Conservation (phyloP, 1,284 basidiomycete species). For the Trametes polyzona region DNA sequence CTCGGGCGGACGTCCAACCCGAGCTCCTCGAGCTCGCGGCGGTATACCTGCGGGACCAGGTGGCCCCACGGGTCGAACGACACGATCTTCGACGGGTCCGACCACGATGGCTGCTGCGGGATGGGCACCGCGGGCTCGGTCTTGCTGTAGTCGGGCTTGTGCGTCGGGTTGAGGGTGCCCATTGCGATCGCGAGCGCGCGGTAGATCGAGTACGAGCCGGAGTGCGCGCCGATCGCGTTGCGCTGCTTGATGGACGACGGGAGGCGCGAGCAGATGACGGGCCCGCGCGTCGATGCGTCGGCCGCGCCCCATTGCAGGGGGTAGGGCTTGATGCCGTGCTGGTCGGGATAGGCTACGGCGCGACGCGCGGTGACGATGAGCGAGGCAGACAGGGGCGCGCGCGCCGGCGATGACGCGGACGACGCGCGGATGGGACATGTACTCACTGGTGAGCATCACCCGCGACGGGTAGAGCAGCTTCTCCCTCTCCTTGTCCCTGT, state of each 20-base stretch:
- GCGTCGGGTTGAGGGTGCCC: constrained; percentile 83
- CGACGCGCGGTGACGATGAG: neutral
- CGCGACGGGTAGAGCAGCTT: constrained; percentile 76
- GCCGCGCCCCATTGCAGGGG: constrained; percentile 84
- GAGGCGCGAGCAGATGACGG: constrained; percentile 89
- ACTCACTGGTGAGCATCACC: constrained; percentile 81
- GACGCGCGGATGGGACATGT: too few species aligned
- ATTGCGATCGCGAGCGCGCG: constrained; percentile 91
- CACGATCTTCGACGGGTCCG: constrained; percentile 83
- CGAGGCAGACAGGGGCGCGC: neutral
- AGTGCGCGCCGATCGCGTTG: constrained; percentile 94
- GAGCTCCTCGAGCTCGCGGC: constrained; percentile 62
- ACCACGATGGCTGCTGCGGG: constrained; percentile 84
- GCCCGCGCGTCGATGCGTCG: constrained; percentile 73
- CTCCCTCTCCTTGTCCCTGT: constrained; percentile 67
- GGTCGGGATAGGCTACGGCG: constrained; percentile 67
- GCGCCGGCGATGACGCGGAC: constrained; percentile 9
- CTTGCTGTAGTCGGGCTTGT: constrained; percentile 85
- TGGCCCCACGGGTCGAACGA: constrained; percentile 97
- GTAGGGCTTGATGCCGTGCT: constrained; percentile 77
- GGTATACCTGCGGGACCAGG: constrained; percentile 82
- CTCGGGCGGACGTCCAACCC: constrained; percentile 86
- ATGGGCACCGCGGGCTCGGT: constrained; percentile 91
- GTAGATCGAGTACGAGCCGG: constrained; percentile 94
- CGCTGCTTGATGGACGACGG: constrained; percentile 85